These are phyloP conservation scores for Lepidopterella palustris DNA, from an alignment of 495 filamentous ascomycete genomes.

Conservation along the genomic window DNA sequence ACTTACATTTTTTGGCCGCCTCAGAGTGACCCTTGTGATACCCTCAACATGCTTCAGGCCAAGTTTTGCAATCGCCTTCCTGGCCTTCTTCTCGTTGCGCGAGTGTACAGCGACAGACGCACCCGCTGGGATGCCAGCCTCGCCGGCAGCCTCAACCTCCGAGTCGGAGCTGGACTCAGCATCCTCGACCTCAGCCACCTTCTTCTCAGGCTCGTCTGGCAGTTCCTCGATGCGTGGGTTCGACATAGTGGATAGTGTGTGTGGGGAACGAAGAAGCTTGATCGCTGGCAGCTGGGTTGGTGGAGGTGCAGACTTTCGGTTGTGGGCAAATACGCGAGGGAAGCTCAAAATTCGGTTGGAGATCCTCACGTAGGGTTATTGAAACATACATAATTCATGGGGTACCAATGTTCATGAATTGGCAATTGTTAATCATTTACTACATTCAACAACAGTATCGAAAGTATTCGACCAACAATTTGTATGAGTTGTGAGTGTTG, in stretches of 20 bases:
- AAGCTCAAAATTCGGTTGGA: conserved; percentile 23
- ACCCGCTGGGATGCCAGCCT: conserved; percentile 71
- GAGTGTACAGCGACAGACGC: conserved; percentile 87
- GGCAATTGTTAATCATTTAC: not conserved
- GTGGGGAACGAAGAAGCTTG: conserved; percentile 35
- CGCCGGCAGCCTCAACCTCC: conserved; percentile 49
- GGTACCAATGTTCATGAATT: conserved; percentile 1
- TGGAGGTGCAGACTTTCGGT: conserved; percentile 16
- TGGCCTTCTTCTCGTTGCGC: conserved; percentile 98
- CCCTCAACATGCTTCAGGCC: conserved; percentile 92
- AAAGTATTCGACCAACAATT: too few relatives aligned
- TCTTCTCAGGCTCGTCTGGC: conserved; percentile 77
- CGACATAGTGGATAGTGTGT: conserved; percentile 63
- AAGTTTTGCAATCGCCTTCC: conserved; percentile 97
- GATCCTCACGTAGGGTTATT: too few relatives aligned
- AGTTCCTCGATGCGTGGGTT: conserved; percentile 97
- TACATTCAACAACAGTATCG: conserved; percentile 5
- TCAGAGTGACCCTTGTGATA: conserved; percentile 95
- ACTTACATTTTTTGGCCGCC: conserved; percentile 96
- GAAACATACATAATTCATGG: too few relatives aligned
- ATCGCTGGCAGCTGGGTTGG: conserved; percentile 8
- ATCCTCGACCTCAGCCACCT: conserved; percentile 66
- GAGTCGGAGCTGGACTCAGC: conserved; percentile 70
- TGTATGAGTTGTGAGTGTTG: not conserved
- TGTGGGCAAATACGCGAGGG: conserved; percentile 22